A percentile compares a stretch with the other conserved stretches of the same genome.
Conservation (phyloP, 163 green algal species). For the Scenedesmus sp. region DNA sequence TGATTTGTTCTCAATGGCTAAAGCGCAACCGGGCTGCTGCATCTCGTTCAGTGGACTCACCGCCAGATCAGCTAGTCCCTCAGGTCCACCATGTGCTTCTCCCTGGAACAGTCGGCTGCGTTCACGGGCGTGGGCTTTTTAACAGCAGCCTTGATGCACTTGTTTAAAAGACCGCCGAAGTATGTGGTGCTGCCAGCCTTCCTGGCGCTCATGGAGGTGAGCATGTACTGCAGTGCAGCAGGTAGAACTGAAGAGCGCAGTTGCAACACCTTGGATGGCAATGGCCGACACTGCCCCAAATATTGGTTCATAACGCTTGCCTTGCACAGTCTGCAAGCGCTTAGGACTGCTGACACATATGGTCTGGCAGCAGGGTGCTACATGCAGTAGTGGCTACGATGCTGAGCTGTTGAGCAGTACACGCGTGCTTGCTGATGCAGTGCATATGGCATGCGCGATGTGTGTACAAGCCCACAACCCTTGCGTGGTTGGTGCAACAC, state of each 20-base stretch:
- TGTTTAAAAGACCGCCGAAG: neutral
- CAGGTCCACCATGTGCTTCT: neutral
- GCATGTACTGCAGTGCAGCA: neutral
- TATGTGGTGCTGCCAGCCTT: neutral
- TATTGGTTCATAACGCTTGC: neutral
- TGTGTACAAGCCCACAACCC: neutral
- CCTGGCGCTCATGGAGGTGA: neutral
- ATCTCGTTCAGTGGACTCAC: neutral
- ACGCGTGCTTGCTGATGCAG: neutral
- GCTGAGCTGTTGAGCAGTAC: neutral
- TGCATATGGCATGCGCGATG: neutral
- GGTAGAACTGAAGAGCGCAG: neutral
- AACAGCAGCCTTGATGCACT: neutral
- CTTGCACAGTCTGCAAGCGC: neutral
- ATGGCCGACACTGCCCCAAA: too few species aligned
- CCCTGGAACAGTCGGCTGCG: neutral
- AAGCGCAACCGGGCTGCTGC: too few species aligned
- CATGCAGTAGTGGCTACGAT: neutral
- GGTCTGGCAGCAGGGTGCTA: neutral
- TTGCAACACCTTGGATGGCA: neutral
- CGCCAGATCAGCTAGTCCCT: neutral
- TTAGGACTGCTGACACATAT: neutral
- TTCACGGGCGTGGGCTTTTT: neutral
- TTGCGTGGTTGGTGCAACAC: neutral
- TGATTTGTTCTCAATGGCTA: too few species aligned